A percentile compares a stretch with the other conserved stretches of the same genome.
Conservation (phyloP, 1,139 yeast genomes). For the Candida albicans region DNA sequence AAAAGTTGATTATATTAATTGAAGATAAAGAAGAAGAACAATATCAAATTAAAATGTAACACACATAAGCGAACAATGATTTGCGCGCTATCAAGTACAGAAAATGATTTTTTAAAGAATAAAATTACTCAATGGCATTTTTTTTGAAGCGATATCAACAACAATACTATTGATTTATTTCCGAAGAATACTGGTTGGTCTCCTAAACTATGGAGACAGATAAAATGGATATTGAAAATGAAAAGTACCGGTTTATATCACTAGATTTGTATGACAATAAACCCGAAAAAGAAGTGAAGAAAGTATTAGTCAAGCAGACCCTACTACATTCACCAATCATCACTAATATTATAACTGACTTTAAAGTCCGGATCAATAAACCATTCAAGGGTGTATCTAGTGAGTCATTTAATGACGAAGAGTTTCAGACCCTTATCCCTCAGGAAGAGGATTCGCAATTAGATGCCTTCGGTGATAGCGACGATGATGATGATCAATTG, state of each 20-base stretch:
- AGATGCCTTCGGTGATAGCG: slow-evolving; percentile 40
- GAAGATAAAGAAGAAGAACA: no score
- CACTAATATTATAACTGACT: slow-evolving; percentile 31
- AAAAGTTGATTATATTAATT: neutral
- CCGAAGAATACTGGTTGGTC: neutral
- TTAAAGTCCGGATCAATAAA: slow-evolving; percentile 34
- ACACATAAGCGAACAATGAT: neutral
- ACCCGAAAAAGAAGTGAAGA: slow-evolving; percentile 1
- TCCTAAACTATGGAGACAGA: neutral
- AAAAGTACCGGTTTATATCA: slow-evolving; percentile 9
- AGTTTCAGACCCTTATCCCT: slow-evolving; percentile 36
- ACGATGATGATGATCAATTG: slow-evolving; percentile 25
- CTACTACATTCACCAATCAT: slow-evolving; percentile 39
- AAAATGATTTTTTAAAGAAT: neutral
- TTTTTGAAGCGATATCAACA: neutral
- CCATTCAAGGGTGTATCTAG: slow-evolving; percentile 35
- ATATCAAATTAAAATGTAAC: neutral
- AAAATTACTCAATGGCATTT: neutral
- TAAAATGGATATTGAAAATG: slow-evolving; percentile 1
- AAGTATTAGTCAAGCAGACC: slow-evolving; percentile 33
- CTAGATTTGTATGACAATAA: slow-evolving; percentile 1
- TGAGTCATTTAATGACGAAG: slow-evolving; percentile 39
- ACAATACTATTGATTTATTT: neutral
- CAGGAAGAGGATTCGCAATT: slow-evolving; percentile 43
- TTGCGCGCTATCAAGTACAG: neutral